Base-by-base conservation (phyloP, 345 rosid species). In the Luvunga scandens region DNA sequence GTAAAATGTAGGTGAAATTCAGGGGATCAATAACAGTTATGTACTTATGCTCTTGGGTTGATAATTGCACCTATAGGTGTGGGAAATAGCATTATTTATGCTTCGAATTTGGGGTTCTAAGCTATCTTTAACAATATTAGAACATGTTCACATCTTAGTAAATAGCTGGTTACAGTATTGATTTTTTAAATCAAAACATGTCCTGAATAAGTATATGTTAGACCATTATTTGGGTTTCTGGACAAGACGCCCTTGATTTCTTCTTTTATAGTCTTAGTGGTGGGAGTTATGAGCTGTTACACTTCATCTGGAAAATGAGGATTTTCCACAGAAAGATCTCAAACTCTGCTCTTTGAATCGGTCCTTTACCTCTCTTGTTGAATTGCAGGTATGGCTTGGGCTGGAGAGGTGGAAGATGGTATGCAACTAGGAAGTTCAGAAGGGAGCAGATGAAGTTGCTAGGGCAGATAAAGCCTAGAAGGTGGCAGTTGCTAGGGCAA, bases 341-440 rank as follows among this genome's bases (percentile, higher is more conserved):
- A 75, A 21, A 48, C 33, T 14, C 5, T 27, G 48, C 33, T 31
- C n/a, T 77, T 50, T 33, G 2, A 12, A 57, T 56, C 5, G 0
- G 25, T 66, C 66, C 18, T 57, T 82, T 61, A 34, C 69, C n/a
- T 50, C 45, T 33, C 39, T 67, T 45, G 33, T 68, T 75, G 77
- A 56, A 75, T 72, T 84, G 78, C 86, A 95, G 99, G 81, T 95
- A 95, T 81, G 97, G 90, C 63, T 85, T 91, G 64, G 99, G 99
- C 68, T 95, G 99, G 99, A 84, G 97, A 79, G 97, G 99, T 65
- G 99, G 99, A 80, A 77, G 83, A 81, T 92, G 99, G 99, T 90
- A 91, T 73, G 91, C 97, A 33, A 91, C 88, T 78, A 89, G 97
- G 86, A 91, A 92, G 86, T 86, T 87, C 72, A 87, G 85, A 84